Evolutionary conservation across 257 asterid genomes (phyloP).

Genomic region (Leptodermis oblonga): DNA sequence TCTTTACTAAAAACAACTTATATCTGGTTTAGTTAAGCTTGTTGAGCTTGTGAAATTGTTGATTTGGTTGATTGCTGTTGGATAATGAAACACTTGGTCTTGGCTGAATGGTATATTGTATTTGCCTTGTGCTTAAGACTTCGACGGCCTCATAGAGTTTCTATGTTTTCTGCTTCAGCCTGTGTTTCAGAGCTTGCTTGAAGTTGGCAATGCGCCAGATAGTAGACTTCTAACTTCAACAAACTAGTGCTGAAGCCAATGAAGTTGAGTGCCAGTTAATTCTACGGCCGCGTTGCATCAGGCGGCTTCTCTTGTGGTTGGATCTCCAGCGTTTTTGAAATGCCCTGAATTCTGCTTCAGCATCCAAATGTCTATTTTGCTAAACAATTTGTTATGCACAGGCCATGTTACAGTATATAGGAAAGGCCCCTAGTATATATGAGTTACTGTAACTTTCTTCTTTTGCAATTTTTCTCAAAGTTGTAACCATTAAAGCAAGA

Average conservation of each 20-base stretch:
- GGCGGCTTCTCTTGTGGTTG: background rate
- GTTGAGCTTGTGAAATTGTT: background rate
- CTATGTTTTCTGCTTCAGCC: conserved; percentile 42
- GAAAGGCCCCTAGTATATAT: no score
- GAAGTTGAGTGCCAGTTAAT: background rate
- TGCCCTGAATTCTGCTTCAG: background rate
- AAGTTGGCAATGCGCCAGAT: conserved; percentile 46
- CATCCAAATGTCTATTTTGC: no score
- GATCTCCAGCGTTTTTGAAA: background rate
- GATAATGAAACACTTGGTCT: background rate
- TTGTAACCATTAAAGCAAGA: no score
- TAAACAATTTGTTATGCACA: no score
- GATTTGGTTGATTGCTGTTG: background rate
- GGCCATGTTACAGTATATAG: no score
- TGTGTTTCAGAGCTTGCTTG: conserved; percentile 39
- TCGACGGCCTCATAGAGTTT: background rate
- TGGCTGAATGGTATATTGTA: background rate
- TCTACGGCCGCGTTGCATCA: background rate
- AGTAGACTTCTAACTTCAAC: conserved; percentile 37
- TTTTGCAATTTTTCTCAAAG: no score
- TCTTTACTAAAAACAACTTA: background rate
- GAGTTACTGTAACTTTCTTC: no score
- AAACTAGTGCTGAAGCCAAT: conserved; percentile 28
- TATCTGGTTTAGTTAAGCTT: background rate
- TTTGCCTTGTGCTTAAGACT: background rate